These are phyloP conservation scores for Tarenaya hassleriana DNA, from an alignment of 345 rosid genomes.

Conservation along the genomic window DNA sequence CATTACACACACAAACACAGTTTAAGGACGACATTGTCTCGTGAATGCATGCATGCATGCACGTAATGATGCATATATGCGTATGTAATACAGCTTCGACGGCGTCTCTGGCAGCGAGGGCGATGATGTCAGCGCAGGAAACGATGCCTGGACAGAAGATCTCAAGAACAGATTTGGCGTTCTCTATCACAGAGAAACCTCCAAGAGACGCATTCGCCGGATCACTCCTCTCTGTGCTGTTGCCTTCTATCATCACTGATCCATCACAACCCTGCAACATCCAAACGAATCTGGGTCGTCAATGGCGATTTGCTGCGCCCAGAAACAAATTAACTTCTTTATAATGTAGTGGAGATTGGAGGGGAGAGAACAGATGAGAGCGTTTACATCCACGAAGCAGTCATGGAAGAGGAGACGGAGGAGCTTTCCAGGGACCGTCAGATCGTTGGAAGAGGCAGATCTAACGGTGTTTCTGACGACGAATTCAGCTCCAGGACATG, in stretches of 20 bases:
- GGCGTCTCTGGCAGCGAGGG: slow-evolving; percentile 74
- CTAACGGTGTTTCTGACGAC: slow-evolving; percentile 57
- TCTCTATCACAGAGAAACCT: slow-evolving; percentile 61
- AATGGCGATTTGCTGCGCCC: too few species aligned
- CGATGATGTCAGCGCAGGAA: slow-evolving; percentile 69
- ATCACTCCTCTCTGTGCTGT: slow-evolving; percentile 69
- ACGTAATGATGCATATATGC: too few species aligned
- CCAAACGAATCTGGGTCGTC: background rate
- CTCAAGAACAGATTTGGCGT: slow-evolving; percentile 60
- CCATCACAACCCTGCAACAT: slow-evolving; percentile 76
- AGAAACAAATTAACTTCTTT: too few species aligned
- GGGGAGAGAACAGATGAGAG: background rate
- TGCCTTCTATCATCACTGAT: slow-evolving; percentile 74
- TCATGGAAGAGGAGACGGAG: slow-evolving; percentile 85
- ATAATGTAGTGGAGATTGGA: background rate
- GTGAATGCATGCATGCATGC: too few species aligned
- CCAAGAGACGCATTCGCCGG: slow-evolving; percentile 75
- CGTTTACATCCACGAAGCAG: slow-evolving; percentile 81
- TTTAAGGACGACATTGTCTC: too few species aligned
- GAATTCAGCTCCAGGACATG: slow-evolving; percentile 71
- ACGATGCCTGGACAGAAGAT: slow-evolving; percentile 57
- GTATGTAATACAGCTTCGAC: slow-evolving; percentile 46
- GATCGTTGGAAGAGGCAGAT: slow-evolving; percentile 58
- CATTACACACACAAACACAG: background rate
- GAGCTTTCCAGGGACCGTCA: slow-evolving; percentile 78